phyloP scores from a whole-genome alignment of 257 asterid species.

The Avicennia marina region DNA sequence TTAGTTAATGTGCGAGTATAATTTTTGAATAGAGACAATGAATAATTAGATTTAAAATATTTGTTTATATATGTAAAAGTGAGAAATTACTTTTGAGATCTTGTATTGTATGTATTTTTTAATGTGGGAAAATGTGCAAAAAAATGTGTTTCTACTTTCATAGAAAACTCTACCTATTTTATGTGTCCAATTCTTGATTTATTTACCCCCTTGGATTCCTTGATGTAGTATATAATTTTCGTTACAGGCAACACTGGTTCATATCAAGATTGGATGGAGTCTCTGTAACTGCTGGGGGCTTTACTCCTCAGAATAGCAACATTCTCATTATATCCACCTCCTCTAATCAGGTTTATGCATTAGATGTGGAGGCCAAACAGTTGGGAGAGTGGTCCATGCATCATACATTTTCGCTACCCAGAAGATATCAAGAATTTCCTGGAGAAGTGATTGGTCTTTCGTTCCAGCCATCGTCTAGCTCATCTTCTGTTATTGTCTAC shows the following conservation, averaged over 20 bases:
- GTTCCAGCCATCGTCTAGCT: slow-evolving; percentile 62
- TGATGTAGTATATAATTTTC: neutral
- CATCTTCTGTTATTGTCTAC: slow-evolving; percentile 80
- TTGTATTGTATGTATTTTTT: too few species aligned
- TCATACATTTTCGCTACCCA: slow-evolving; percentile 74
- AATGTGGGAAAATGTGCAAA: too few species aligned
- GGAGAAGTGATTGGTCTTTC: slow-evolving; percentile 97
- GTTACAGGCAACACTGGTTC: slow-evolving; percentile 95
- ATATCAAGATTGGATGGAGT: slow-evolving; percentile 90
- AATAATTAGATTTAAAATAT: too few species aligned
- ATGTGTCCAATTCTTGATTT: neutral
- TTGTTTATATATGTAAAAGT: too few species aligned
- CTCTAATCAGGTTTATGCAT: slow-evolving; percentile 83
- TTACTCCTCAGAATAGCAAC: slow-evolving; percentile 67
- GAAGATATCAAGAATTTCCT: slow-evolving; percentile 91
- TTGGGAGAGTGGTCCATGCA: slow-evolving; percentile 89
- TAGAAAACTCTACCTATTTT: too few species aligned
- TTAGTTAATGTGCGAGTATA: too few species aligned
- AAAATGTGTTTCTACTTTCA: too few species aligned
- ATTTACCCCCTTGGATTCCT: neutral
- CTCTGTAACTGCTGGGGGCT: slow-evolving; percentile 94
- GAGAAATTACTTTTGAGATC: too few species aligned
- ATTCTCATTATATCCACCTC: slow-evolving; percentile 79
- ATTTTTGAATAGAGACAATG: too few species aligned
- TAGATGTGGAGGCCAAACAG: slow-evolving; percentile 94